phyloP scores from a whole-genome alignment of 768 basidiomycete genomes.

The Termitomyces sp. region DNA sequence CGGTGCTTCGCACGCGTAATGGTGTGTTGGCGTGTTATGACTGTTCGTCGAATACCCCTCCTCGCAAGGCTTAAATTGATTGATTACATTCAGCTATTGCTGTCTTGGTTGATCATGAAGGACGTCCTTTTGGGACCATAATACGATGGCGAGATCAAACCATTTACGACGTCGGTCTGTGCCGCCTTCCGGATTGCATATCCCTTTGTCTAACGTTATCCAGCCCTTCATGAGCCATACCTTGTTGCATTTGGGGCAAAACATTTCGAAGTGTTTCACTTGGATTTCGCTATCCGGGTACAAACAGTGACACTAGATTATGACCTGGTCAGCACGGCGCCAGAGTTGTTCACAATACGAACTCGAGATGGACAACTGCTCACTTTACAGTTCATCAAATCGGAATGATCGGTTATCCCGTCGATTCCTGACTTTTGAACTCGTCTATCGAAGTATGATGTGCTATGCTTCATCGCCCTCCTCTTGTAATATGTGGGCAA shows the following conservation, averaged over 20 bases:
- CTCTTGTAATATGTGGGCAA: background rate
- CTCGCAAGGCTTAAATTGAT: background rate
- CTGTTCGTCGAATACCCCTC: slow-evolving; percentile 34
- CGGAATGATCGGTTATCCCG: background rate
- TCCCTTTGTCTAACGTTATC: background rate
- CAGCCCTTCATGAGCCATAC: slow-evolving; percentile 75
- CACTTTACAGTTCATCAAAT: slow-evolving; percentile 7
- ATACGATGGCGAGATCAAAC: slow-evolving; percentile 8
- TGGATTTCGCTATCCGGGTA: slow-evolving; percentile 61
- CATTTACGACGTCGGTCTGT: slow-evolving; percentile 7
- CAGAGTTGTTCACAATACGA: slow-evolving; percentile 11
- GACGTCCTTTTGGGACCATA: background rate
- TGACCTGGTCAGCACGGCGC: slow-evolving; percentile 12
- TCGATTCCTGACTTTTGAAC: background rate
- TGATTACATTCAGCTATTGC: slow-evolving; percentile 1
- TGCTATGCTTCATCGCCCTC: background rate
- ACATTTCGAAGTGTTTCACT: slow-evolving; percentile 72
- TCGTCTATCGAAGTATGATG: background rate
- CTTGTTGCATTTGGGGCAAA: slow-evolving; percentile 73
- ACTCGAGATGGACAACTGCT: slow-evolving; percentile 7
- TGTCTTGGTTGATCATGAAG: slow-evolving; percentile 8
- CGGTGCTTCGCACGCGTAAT: slow-evolving; percentile 70
- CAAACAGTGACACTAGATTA: slow-evolving; percentile 52
- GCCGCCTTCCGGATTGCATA: background rate
- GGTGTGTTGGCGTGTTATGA: slow-evolving; percentile 80